Base-by-base conservation (phyloP, 768 basidiomycete genomes). In the Mycena alexandri region DNA sequence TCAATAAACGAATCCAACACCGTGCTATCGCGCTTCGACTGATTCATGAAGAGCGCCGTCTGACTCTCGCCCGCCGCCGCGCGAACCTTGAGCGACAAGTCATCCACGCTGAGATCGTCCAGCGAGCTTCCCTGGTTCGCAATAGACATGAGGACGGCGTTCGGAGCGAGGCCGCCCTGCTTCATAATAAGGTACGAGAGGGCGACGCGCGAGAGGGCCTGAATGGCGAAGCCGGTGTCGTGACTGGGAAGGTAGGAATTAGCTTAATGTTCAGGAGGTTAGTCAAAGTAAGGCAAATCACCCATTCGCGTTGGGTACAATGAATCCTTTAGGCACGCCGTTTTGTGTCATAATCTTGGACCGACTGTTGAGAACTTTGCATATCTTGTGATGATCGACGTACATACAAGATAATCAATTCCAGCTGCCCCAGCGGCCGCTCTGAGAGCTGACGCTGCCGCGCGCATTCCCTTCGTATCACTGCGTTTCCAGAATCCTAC, bases 401-500 rank as follows among this genome's bases (percentile, higher is more conserved):
- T n/a, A 63, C 21, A 33, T n/a, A 63, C 53, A 3, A 63, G 62
- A 25, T 48, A 63, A 11, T 63, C 62, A 8, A 63, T 47, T n/a
- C 29, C 53, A 3, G 13, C 21, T 4, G 33, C 13, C 1, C 60
- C 60, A 2, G 53, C 62, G n/a, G 44, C 36, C 10, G 19, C n/a
- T 24, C 47, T 43, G 19, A 63, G 13, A 9, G 34, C 43, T 8
- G 8, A 29, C 4, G 62, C 62, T 25, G 62, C 54, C 9, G 52
- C 53, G 2, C 62, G 53, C 62, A 55, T 63, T 7, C 52, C 44
- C 22, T 63, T 47, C 21, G 14, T 44, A 43, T 63, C 34, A 14
- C 62, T 46, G 10, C 2, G 13, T 7, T n/a, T 1, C n/a, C n/a
- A n/a, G n/a, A 61, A 38, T 3, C 12, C 38, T 1, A 21, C 19